A percentile compares a stretch with the other conserved stretches of the same genome.
phyloP scores from a whole-genome alignment of 2,329 filamentous ascomycete species.

The Penicillium sp. region DNA sequence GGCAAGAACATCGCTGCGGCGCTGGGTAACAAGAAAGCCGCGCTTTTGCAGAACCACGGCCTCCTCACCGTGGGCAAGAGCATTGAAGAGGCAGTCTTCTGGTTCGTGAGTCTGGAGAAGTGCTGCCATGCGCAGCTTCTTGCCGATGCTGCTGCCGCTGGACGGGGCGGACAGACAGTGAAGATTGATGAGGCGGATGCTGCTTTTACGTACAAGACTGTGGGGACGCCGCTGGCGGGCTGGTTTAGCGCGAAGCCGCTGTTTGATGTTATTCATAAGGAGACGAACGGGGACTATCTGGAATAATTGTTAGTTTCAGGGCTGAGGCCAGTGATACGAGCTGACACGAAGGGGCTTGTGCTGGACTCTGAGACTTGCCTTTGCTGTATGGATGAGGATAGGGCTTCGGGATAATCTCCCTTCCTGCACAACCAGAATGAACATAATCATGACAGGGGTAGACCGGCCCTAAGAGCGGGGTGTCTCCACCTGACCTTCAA shows the following conservation, averaged over 20 bases:
- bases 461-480: neutral
- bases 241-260: constrained; percentile 72
- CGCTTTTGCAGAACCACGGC: constrained; percentile 57
- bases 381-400: too few relatives aligned
- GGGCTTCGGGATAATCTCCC: neutral
- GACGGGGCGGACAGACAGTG: constrained; percentile 64
- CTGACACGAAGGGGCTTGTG: neutral
- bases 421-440: neutral
- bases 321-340: neutral
- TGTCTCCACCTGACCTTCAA: neutral
- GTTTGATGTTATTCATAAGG: constrained; percentile 69
- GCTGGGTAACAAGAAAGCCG: constrained; percentile 54
- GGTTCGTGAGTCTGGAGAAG: constrained; percentile 57
- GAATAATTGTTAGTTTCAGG: constrained; percentile 31
- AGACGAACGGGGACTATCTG: constrained; percentile 60
- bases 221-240: constrained; percentile 63
- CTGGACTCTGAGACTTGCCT: neutral
- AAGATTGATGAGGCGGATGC: constrained; percentile 71
- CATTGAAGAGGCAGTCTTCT: constrained; percentile 56
- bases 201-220: constrained; percentile 64
- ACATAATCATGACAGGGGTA: neutral
- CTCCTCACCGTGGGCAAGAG: constrained; percentile 53
- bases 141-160: constrained; percentile 55
- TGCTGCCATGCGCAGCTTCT: constrained; percentile 57
- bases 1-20: constrained; percentile 54